Evolutionary conservation across 1,284 basidiomycete species (phyloP).

Genomic region (Marasmius oreades): DNA sequence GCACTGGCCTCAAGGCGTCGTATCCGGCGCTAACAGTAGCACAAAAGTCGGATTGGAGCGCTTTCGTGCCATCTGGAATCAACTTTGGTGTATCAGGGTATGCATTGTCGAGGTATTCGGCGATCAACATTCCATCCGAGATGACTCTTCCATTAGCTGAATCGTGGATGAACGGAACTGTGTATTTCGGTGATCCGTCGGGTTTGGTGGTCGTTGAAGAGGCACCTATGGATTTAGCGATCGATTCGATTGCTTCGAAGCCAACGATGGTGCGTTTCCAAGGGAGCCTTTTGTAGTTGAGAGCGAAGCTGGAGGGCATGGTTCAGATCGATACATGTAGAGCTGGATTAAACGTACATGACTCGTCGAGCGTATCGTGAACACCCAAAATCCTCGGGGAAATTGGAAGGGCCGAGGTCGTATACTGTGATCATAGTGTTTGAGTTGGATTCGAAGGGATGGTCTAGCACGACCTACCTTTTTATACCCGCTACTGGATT

Average conservation of each 20-base stretch:
- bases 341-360: too few species aligned
- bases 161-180: conserved; percentile 24
- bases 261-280: conserved; percentile 40
- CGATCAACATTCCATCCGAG: conserved; percentile 40
- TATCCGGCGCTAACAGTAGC: conserved; percentile 20
- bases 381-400: too few species aligned
- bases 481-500: too few species aligned
- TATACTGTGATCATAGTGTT: too few species aligned
- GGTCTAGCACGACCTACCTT: too few species aligned
- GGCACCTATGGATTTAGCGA: conserved; percentile 28
- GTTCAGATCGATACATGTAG: too few species aligned
- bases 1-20: too few species aligned
- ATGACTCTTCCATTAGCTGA: conserved; percentile 29
- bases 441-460: too few species aligned
- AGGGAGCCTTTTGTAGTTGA: conserved; percentile 39
- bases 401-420: too few species aligned
- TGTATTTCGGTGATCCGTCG: conserved; percentile 17
- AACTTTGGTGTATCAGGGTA: conserved; percentile 35
- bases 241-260: conserved; percentile 34
- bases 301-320: too few species aligned
- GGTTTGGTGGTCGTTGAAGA: conserved; percentile 28
- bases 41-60: conserved; percentile 30
- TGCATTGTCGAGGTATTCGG: conserved; percentile 40
- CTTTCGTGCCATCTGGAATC: conserved; percentile 25
- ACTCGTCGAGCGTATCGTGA: too few species aligned